phyloP scores from a whole-genome alignment of 345 rosid genomes.

The Aegle marmelos region DNA sequence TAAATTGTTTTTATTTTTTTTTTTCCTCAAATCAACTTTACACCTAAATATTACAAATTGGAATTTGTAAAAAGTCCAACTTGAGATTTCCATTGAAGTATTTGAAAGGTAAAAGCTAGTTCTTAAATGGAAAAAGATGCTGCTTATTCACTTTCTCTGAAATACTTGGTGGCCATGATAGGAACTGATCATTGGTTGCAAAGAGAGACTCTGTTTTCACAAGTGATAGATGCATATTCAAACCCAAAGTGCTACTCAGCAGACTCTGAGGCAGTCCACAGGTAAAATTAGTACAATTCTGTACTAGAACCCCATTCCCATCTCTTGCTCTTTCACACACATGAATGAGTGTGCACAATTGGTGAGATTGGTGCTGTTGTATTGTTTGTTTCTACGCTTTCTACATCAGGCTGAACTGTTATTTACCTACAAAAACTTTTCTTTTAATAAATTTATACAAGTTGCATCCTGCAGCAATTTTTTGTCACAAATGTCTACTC shows the following conservation, averaged over 20 bases:
- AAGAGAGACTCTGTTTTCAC: constrained; percentile 40
- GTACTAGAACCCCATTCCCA: background rate
- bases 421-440: background rate
- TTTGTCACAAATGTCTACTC: background rate
- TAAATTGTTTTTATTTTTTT: background rate
- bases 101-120: background rate
- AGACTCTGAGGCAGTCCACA: constrained; percentile 58
- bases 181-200: constrained; percentile 34
- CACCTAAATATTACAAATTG: background rate
- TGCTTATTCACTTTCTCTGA: background rate
- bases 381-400: background rate
- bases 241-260: constrained; percentile 80
- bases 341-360: background rate
- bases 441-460: background rate
- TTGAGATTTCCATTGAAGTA: background rate
- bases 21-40: background rate
- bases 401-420: background rate
- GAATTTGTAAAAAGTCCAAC: background rate
- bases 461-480: background rate
- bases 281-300: constrained; percentile 37
- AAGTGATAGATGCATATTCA: constrained; percentile 78
- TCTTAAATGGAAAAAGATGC: background rate
- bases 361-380: background rate
- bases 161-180: constrained; percentile 20
- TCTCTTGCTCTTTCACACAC: background rate